Evolutionary conservation across 208 protist species (phyloP).

Genomic region (Acanthamoeba quina): DNA sequence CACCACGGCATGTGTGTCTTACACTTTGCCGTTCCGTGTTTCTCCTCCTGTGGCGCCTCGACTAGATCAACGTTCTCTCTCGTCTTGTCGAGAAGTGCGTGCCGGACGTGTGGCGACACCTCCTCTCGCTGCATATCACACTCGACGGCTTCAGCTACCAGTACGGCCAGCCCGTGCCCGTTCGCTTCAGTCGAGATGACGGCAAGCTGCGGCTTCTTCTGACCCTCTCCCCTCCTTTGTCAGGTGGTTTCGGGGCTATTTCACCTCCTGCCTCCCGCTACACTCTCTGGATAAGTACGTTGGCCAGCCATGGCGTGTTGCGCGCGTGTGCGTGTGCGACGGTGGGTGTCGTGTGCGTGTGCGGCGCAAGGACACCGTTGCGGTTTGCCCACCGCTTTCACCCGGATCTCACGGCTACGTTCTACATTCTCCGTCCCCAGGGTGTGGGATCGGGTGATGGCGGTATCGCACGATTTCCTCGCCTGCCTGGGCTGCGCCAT

Average conservation of each 20-base stretch:
- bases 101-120: conserved; percentile 48
- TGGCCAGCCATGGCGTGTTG: neutral
- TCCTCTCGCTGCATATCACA: neutral
- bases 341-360: neutral
- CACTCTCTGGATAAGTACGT: conserved; percentile 11
- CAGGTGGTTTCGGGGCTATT: conserved; percentile 63
- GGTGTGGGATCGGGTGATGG: conserved; percentile 59
- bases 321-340: neutral
- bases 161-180: neutral
- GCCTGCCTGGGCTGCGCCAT: conserved; percentile 54
- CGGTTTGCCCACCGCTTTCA: neutral
- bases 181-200: neutral
- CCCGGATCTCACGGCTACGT: too few species aligned
- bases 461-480: conserved; percentile 30
- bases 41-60: neutral
- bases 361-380: neutral
- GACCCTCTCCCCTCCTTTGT: neutral
- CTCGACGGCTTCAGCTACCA: conserved; percentile 51
- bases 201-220: neutral
- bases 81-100: neutral
- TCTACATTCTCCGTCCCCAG: neutral
- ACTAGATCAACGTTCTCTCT: conserved; percentile 37
- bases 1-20: neutral
- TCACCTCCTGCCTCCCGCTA: conserved; percentile 4
- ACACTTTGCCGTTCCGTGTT: neutral